Evolutionary conservation across 164 flowering plant species (phyloP).

Genomic region (Magnolia kwangsiensis): DNA sequence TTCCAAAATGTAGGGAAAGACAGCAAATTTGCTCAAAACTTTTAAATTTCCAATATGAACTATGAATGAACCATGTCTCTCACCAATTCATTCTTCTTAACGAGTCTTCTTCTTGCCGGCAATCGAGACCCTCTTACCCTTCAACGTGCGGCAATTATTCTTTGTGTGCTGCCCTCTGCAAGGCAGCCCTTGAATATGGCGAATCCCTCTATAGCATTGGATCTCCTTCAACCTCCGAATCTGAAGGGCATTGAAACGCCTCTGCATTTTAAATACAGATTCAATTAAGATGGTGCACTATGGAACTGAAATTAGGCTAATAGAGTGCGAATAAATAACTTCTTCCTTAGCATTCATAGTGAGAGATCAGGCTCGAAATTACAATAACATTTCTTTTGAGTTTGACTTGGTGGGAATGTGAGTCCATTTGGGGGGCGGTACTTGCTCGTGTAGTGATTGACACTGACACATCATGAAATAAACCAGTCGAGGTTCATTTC

Average conservation of each 20-base stretch:
- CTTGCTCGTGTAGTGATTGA: no score
- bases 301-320: no score
- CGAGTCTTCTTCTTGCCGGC: constrained; percentile 88
- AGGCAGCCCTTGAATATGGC: constrained; percentile 87
- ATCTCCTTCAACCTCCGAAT: constrained; percentile 92
- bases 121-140: constrained; percentile 81
- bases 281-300: background rate
- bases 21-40: background rate
- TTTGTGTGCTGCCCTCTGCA: constrained; percentile 93
- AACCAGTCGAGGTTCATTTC: no score
- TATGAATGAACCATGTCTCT: background rate
- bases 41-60: background rate
- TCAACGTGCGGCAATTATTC: constrained; percentile 88
- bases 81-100: background rate
- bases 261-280: constrained; percentile 35
- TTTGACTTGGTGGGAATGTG: no score
- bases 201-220: constrained; percentile 80
- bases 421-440: no score
- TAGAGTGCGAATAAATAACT: no score
- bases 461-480: no score
- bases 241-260: constrained; percentile 71
- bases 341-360: background rate
- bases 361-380: background rate
- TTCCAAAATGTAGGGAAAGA: background rate
- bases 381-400: background rate